These are phyloP conservation scores for Oleoguttula mirabilis DNA, from an alignment of 495 filamentous ascomycete genomes.

Conservation along the genomic window DNA sequence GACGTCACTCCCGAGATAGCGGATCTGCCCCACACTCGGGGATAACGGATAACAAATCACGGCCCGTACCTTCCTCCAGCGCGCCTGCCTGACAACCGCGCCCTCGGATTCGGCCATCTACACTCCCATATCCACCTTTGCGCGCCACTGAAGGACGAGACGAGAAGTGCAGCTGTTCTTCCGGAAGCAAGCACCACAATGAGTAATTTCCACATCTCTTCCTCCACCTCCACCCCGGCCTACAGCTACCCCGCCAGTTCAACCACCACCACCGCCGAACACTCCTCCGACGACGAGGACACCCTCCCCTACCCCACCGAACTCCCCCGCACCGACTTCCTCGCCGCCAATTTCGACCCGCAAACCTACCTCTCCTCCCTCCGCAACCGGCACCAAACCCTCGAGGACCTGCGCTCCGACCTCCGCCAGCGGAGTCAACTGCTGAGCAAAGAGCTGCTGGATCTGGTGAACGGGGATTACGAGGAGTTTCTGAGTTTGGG, in stretches of 20 bases:
- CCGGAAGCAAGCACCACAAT: too few species aligned
- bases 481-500: slow-evolving; percentile 78
- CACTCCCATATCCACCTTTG: too few species aligned
- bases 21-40: too few species aligned
- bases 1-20: too few species aligned
- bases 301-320: slow-evolving; percentile 74
- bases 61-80: too few species aligned
- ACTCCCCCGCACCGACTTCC: slow-evolving; percentile 66
- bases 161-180: too few species aligned
- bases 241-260: slow-evolving; percentile 2
- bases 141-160: too few species aligned
- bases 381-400: slow-evolving; percentile 79
- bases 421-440: slow-evolving; percentile 61
- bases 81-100: too few species aligned
- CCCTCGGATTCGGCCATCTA: too few species aligned
- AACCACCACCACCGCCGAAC: too few species aligned
- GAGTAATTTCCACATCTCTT: slow-evolving; percentile 6
- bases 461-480: slow-evolving; percentile 90
- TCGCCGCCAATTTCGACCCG: slow-evolving; percentile 66
- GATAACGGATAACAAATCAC: too few species aligned
- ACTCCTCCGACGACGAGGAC: slow-evolving; percentile 50
- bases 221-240: slow-evolving; percentile 10
- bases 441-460: slow-evolving; percentile 72
- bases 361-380: slow-evolving; percentile 71
- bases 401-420: slow-evolving; percentile 84